Conservation (phyloP, 164 flowering plant species). For the Annona squamosa region DNA sequence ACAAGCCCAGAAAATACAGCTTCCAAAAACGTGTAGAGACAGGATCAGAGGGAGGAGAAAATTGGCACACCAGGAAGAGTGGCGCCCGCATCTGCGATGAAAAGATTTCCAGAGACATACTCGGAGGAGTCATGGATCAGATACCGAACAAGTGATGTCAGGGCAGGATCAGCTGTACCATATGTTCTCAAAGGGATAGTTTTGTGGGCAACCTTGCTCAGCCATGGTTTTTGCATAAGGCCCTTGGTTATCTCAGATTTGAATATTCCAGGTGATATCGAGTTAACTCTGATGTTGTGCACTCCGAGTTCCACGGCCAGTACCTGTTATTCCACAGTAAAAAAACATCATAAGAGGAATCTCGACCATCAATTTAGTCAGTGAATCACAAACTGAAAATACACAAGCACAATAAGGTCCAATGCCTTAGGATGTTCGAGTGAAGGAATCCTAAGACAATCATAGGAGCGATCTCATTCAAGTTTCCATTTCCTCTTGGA, state of each 20-base stretch:
- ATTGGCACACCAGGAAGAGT: constrained; percentile 41
- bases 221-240: constrained; percentile 37
- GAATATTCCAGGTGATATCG: constrained; percentile 35
- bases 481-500: too few relatives aligned
- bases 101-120: constrained; percentile 35
- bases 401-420: too few relatives aligned
- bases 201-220: constrained; percentile 26
- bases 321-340: constrained; percentile 14
- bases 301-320: constrained; percentile 38
- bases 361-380: too few relatives aligned
- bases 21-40: too few relatives aligned
- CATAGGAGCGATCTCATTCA: too few relatives aligned
- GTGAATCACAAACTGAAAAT: too few relatives aligned
- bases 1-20: too few relatives aligned
- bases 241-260: constrained; percentile 35
- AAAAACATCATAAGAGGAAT: too few relatives aligned
- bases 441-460: too few relatives aligned
- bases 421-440: too few relatives aligned
- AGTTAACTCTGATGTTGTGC: constrained; percentile 32
- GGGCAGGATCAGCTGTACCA: constrained; percentile 31
- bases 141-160: constrained; percentile 39
- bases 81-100: constrained; percentile 36
- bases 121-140: constrained; percentile 36
- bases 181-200: constrained; percentile 29
- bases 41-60: constrained; percentile 30